Base-by-base conservation (phyloP, 2,329 filamentous ascomycete species). In the Aspergillus ustus region DNA sequence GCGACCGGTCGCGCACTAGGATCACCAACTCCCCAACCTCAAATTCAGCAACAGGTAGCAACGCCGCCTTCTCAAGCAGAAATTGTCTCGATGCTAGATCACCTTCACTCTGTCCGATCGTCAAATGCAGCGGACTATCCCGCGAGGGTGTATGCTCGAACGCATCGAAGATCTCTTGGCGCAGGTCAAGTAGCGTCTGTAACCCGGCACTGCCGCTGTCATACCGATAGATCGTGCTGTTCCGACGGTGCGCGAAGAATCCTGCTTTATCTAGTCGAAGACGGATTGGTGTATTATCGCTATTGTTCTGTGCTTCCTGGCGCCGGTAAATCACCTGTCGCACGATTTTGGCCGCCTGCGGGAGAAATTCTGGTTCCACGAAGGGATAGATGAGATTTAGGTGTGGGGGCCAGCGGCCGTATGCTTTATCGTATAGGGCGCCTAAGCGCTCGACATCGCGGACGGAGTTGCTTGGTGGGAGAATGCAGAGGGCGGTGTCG, bases 371-470 rank as follows among this genome's bases (percentile, higher is more conserved):
- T 13, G 46, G 48, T 2, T 48, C 53, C 52, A 61, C 59, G 29
- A 61, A 61, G 2, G 59, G 59, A n/a, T 61, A 61, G 15, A 61
- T 52, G 13, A 61, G 46, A 28, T 61, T 61, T 37, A 52, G 17
- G 25, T 61, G 59, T 43, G 59, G 46, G 8, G 59, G 34, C 59
- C 59, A 61, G 56, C 59, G 20, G 44, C 59, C 59, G 22, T 61
- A 28, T 13, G 46, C 59, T 52, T 61, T 61, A 34, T 61, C 59
- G 29, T 61, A 61, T 15, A 52, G 19, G 5, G 52, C 34, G 5
- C 59, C 45, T 3, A 61, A 37, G 20, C 59, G 59, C 6, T 57
- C 52, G 46, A 61, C 40, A 43, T 57, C 59, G 5, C 53, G 29
- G 25, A 40, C n/a, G 7, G 45, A 25, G 13, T 52, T 34, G n/a